Base-by-base conservation (phyloP, 352 stramenopile genomes). In the Pythium vanterpoolii region DNA sequence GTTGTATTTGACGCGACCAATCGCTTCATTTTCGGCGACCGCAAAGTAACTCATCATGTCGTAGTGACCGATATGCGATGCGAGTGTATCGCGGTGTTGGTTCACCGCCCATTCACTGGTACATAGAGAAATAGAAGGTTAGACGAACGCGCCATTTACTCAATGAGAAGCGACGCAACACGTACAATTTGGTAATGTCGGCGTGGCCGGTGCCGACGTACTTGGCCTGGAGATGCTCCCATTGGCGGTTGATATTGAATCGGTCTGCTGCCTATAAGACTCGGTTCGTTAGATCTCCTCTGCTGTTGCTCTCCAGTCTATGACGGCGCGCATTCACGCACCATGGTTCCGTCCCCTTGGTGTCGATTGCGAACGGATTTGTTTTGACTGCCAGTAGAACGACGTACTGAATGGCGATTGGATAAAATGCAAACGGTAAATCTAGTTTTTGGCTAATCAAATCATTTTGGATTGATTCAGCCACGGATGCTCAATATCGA, bases 11-110 rank as follows among this genome's bases (percentile, higher is more conserved):
- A 97, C 83, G 54, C 97, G 87, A 43, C 94, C 96, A 52, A 98
- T 79, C 24, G 90, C 93, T 73, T 98, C 92, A 74, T 99, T 99
- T 78, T 99, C 93, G 14, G 96, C 97, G 34, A 98, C 95, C 9
- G 96, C 93, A 70, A 98, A 98, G 76, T 99, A 99, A 26, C 76
- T 89, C 8, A 99, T 68, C 86, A 99, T 97, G 81, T 99, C 97
- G 62, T 95, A 94, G 74, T 99, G 96, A 26, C 96, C 96, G 26
- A 99, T 68, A 67, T 99, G 95, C 49, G 89, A 98, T 6, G 97
- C 96, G 34, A 98, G 79, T 8, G 96, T 98, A 75, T 99, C 97
- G 13, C 97, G 93, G 73, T 99, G 97, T 78, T 99, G 96, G 76
- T 99, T 99, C 19, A 97, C 96, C 0, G 96, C 80, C 95, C 95